Percentiles rank a stretch among this genome's conserved stretches.
These are phyloP conservation scores for Populus hybrid DNA, from an alignment of 441 rosid species.

Conservation along the genomic window DNA sequence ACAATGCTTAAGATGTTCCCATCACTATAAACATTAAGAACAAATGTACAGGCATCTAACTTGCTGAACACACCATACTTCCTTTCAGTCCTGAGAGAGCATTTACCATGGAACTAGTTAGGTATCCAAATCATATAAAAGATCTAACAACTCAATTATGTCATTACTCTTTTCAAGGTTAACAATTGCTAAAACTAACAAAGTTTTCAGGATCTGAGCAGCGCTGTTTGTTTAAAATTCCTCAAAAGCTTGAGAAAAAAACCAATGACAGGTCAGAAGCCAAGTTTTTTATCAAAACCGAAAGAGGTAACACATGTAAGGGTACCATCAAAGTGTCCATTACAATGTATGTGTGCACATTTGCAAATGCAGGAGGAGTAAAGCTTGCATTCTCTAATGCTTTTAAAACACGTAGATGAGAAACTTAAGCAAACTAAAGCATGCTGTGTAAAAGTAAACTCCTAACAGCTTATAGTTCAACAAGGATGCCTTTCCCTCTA, in stretches of 20 bases:
- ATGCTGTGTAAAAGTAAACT: neutral
- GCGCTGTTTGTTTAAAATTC: neutral
- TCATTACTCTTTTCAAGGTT: neutral
- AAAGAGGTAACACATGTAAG: neutral
- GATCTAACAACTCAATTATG: neutral
- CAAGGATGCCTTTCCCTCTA: neutral
- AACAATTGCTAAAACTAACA: conserved; percentile 3
- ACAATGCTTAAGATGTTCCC: conserved; percentile 88
- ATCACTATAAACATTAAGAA: conserved; percentile 74
- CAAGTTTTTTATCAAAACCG: neutral
- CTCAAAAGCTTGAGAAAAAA: neutral
- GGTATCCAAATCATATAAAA: neutral
- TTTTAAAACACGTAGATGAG: neutral
- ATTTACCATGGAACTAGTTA: conserved; percentile 21
- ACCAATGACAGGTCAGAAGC: neutral
- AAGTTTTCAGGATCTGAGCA: neutral
- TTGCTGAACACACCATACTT: conserved; percentile 89
- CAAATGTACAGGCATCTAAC: conserved; percentile 91
- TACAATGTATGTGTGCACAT: neutral
- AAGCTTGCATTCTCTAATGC: neutral
- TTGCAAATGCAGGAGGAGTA: neutral
- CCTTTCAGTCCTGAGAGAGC: conserved; percentile 69
- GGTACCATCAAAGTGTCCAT: neutral
- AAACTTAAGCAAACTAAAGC: neutral
- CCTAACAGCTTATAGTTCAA: neutral